Evolutionary conservation across 2,329 filamentous ascomycete genomes (phyloP).

Genomic region (Epichloe gansuensis): DNA sequence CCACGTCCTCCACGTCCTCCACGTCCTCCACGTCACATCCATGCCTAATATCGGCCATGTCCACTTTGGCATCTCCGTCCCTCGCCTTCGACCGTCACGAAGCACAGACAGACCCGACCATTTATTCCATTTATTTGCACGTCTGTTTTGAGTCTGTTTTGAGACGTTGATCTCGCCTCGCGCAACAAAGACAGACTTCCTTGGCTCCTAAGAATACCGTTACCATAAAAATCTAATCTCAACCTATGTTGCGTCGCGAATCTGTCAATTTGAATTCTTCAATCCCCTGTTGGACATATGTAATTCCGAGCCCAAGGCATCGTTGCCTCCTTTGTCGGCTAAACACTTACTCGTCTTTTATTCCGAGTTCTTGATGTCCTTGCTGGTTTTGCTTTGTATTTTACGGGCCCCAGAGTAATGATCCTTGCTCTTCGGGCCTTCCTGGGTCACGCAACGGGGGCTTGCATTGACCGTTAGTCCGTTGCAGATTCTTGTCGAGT

Average conservation of each 20-base stretch:
- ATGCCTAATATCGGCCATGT: background rate
- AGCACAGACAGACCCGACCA: background rate
- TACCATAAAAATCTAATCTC: too few relatives aligned
- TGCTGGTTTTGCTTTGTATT: background rate
- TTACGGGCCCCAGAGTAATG: background rate
- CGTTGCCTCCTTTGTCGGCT: too few relatives aligned
- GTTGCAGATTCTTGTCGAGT: background rate
- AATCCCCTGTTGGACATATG: too few relatives aligned
- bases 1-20: too few relatives aligned
- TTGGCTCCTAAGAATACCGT: background rate
- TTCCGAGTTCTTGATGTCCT: background rate
- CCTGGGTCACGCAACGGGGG: background rate
- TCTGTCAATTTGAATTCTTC: too few relatives aligned
- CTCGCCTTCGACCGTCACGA: background rate
- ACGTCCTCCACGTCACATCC: too few relatives aligned
- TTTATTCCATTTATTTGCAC: background rate
- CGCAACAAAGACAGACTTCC: too few relatives aligned
- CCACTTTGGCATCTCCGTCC: background rate
- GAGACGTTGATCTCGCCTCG: too few relatives aligned
- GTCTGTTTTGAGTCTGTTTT: too few relatives aligned
- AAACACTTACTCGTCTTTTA: too few relatives aligned
- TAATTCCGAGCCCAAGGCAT: too few relatives aligned
- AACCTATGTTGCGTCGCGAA: too few relatives aligned
- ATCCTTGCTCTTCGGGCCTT: constrained; percentile 5
- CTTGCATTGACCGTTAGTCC: background rate